Base-by-base conservation (phyloP, 2,329 filamentous ascomycete species). In the Zelopaecilomyces penicillatus region DNA sequence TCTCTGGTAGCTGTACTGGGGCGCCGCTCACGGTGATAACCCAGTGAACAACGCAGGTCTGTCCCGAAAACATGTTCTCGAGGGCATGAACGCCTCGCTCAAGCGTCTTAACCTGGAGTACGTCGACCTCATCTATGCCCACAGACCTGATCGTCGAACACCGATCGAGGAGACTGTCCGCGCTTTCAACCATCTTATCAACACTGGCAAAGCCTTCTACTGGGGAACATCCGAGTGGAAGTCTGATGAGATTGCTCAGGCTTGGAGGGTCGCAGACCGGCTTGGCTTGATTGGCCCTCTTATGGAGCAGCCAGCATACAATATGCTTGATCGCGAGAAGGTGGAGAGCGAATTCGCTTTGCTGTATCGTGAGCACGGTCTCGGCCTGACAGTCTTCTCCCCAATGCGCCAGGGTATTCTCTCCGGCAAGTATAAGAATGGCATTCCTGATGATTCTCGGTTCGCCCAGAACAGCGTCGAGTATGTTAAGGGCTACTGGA, bases 131-230 rank as follows among this genome's bases (percentile, higher is more conserved):
- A 71, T 86, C 53, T 84, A 82, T 56, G 81, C 82, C 11, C 82
- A 86, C 64, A 74, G 82, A 19, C 78, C 81, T 2, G 83, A 87
- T 58, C 72, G 78, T 6, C 67, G 76, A 39, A 85, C 81, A 0
- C 82, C 82, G 3, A 85, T 85, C 65, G 80, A 84, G 60, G 82
- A 86, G 66, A 79, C 75, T 2, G 81, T 86, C 33, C 76, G 81
- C 43, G 80, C 76, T 43, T 85, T 87, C 68, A 85, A 85, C 67
- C 71, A 84, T 61, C 64, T 86, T 43, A 84, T 87, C 59, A 69
- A 80, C 60, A 72, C 70, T 1, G 82, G 82, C 52, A 80, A 84
- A 65, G 77, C 79, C 3, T 76, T 86, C 51, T 84, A 85, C 68
- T 84, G 80, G 80, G 81, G 80, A 36, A 85, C 80, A 0, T 83